A percentile compares a stretch with the other conserved stretches of the same genome.
phyloP scores from a whole-genome alignment of 2,329 filamentous ascomycete genomes.

The Zasmidium cellare region DNA sequence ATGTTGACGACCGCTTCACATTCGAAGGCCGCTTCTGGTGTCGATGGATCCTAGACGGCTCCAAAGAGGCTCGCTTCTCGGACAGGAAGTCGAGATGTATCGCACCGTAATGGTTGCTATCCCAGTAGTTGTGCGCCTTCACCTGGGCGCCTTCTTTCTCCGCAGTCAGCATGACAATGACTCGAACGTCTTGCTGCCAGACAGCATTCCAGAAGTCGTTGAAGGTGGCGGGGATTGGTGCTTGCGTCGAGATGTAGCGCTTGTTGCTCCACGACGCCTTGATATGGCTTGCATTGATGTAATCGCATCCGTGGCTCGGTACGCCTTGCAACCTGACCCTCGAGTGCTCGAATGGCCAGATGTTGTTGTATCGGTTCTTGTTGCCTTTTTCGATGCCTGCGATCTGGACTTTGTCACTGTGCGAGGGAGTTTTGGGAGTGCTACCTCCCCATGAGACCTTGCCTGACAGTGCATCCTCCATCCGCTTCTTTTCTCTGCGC shows the following conservation, averaged over 20 bases:
- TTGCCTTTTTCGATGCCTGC: slow-evolving; percentile 91
- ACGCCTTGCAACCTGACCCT: slow-evolving; percentile 76
- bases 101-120: slow-evolving; percentile 72
- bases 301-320: slow-evolving; percentile 73
- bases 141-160: slow-evolving; percentile 90
- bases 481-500: slow-evolving; percentile 81
- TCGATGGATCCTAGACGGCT: slow-evolving; percentile 56
- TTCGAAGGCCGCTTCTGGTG: slow-evolving; percentile 38
- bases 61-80: slow-evolving; percentile 78
- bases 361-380: slow-evolving; percentile 98
- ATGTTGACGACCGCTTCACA: slow-evolving; percentile 39
- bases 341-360: slow-evolving; percentile 92
- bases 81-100: slow-evolving; percentile 75
- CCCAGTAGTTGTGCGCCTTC: slow-evolving; percentile 96
- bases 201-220: slow-evolving; percentile 97
- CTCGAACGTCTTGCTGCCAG: slow-evolving; percentile 93
- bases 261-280: slow-evolving; percentile 80
- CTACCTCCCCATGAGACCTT: slow-evolving; percentile 58
- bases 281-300: slow-evolving; percentile 91
- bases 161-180: slow-evolving; percentile 95
- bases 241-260: slow-evolving; percentile 93
- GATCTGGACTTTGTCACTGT: slow-evolving; percentile 60
- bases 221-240: slow-evolving; percentile 88
- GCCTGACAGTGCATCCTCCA: slow-evolving; percentile 75
- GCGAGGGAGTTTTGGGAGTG: slow-evolving; percentile 40